Evolutionary conservation across 345 rosid genomes (phyloP).

Genomic region (Moringa oleifera): DNA sequence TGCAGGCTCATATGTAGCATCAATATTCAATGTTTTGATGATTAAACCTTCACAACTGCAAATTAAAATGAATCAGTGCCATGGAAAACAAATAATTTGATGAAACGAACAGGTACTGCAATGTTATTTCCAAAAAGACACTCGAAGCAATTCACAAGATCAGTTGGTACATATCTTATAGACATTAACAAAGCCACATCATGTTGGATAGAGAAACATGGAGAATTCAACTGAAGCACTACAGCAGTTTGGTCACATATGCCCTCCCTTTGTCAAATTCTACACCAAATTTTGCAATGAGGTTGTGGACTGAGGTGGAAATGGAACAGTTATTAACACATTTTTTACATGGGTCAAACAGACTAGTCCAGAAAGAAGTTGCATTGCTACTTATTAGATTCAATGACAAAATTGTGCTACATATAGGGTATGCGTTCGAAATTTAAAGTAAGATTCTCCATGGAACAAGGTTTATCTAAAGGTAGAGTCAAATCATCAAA

Average conservation of each 20-base stretch:
- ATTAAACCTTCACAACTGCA: conserved; percentile 96
- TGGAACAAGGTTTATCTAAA: neutral
- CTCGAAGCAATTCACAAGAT: neutral
- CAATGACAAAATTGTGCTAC: neutral
- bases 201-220: neutral
- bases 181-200: neutral
- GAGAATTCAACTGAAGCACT: no score
- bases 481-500: neutral
- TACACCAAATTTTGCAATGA: no score
- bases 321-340: neutral
- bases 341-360: neutral
- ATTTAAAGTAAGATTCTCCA: no score
- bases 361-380: neutral
- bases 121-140: neutral
- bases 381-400: no score
- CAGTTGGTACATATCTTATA: neutral
- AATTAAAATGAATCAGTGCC: conserved; percentile 13
- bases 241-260: neutral
- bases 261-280: neutral
- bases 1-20: conserved; percentile 98
- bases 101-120: neutral
- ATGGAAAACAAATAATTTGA: neutral
- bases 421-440: neutral
- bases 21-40: conserved; percentile 79
- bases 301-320: neutral